These are phyloP conservation scores for Plasmodium coatneyi DNA, from an alignment of 169 alveolate genomes.

Conservation along the genomic window DNA sequence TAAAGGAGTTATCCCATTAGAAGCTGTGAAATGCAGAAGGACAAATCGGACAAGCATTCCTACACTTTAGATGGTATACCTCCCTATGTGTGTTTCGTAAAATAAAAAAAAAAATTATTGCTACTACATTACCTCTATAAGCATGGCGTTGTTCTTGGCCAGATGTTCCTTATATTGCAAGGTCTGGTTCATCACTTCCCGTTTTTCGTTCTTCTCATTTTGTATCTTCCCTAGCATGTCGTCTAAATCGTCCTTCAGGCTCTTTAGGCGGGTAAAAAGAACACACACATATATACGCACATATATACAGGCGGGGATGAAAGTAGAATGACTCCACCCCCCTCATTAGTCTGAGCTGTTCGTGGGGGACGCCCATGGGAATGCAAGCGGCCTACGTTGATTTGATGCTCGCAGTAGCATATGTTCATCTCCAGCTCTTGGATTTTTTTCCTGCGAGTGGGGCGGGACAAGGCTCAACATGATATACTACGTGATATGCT, in stretches of 20 bases:
- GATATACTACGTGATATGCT: not conserved
- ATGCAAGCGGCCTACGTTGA: conserved; percentile 18
- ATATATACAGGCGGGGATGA: not conserved
- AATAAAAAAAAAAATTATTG: not conserved
- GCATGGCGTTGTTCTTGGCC: conserved; percentile 23
- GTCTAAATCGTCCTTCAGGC: conserved; percentile 32
- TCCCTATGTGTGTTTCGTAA: not conserved
- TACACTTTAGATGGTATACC: not conserved
- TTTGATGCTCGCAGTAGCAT: conserved; percentile 62
- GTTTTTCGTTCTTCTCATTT: conserved; percentile 3
- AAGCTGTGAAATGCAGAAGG: not conserved
- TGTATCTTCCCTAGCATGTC: conserved; percentile 10
- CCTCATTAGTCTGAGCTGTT: not conserved
- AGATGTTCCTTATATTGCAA: conserved; percentile 19
- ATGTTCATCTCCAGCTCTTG: conserved; percentile 56
- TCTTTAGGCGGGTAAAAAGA: conserved; percentile 2
- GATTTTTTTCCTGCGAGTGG: conserved; percentile 31
- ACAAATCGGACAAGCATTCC: not conserved
- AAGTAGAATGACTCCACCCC: not conserved
- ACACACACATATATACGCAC: not conserved
- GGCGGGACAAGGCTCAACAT: not conserved
- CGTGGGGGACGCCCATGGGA: not conserved
- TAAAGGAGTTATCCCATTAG: not conserved
- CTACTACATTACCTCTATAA: conserved; percentile 15
- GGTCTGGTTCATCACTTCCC: conserved; percentile 31